Base-by-base conservation (phyloP, 2,329 filamentous ascomycete genomes). In the Aspergillus calidoustus region DNA sequence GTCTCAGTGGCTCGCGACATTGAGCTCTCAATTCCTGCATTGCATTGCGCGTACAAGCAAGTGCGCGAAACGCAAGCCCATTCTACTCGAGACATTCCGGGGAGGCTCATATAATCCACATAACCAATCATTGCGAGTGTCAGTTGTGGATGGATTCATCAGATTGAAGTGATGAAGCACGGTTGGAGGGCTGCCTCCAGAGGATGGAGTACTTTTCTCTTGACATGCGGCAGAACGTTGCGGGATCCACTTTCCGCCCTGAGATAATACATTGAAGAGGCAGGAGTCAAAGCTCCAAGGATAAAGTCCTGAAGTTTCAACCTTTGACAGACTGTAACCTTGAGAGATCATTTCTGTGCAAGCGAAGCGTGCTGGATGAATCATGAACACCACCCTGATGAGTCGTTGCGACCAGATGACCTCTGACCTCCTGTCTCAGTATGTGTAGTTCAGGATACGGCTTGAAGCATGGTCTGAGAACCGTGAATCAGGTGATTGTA, bases 21-120 rank as follows among this genome's bases (percentile, higher is more conserved):
- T 55, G 30, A 30, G 25, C 31, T 22, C 46, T 48, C 19, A 23
- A 48, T 25, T 11, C 28, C 25, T 34, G 48, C 48, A 50, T 17
- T 15, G 48, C 48, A 41, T 57, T 57, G 55, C 55, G 55, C 23
- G 48, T 57, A 41, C 47, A 57, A 41, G 15, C 13, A 11, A 15
- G 23, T 17, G 25, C 6, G 15, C 46, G 47, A 30, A 19, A 30
- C 22, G 47, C 31, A 30, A 57, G 31, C n/a, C 22, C 48, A 46
- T n/a, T 57, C 34, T 52, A 57, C 55, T 31, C 55, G n/a, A 57
- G 38, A 52, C 55, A 23, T 43, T n/a, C 31, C 17, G 13, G 31
- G 17, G 43, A 46, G 34, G 31, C 34, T 30, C n/a, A 15, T 30
- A 11, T 34, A 7, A n/a, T 28, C 13, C 43, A 25, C 25, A 17